Base-by-base conservation (phyloP, 441 rosid species). In the Caryocar brasiliense region DNA sequence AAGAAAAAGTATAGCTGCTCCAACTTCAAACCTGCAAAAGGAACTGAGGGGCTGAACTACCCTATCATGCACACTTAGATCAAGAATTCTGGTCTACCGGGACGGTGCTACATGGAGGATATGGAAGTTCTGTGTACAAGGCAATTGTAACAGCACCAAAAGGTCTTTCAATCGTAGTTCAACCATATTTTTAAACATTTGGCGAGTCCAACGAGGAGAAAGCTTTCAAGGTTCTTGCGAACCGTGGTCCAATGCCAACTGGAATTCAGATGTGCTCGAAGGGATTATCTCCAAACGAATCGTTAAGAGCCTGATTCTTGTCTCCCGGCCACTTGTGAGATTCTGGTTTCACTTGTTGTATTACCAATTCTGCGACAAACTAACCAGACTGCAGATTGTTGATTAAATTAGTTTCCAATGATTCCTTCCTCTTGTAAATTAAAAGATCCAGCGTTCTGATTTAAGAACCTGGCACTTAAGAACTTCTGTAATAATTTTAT, bases 231-330 rank as follows among this genome's bases (percentile, higher is more conserved):
- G 91, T 89, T 40, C 3, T 50, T 42, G 70, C 81, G 37, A 47
- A 74, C 59, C 91, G 83, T 12, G 62, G 46, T 13, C 47, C 59
- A 21, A 52, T 48, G 51, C 38, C 54, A 28, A 49, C 50, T 0
- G 64, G 58, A 20, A 47, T 25, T n/a, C 51, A 53, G 7, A 27
- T 74, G 18, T 68, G 3, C 72, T 91, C 0, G 78, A 65, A 33
- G 85, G 98, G 96, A 76, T 33, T 24, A 83, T 83, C 66, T 50
- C 71, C 0, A 60, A 51, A 51, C 86, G 78, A 13, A 47, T 47
- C 34, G 87, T 87, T 6, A 77, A 40, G 57, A 85, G 79, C 43
- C 89, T 86, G 0, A 76, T 87, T 59, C 47, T 87, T 4, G 51
- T 85, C 13, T 76, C 47, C 28, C 68, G 50, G 42, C 23, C 24